Percentiles rank a stretch among this genome's conserved stretches.
phyloP scores from a whole-genome alignment of 495 filamentous ascomycete genomes.

The Lentithecium fluviatile region DNA sequence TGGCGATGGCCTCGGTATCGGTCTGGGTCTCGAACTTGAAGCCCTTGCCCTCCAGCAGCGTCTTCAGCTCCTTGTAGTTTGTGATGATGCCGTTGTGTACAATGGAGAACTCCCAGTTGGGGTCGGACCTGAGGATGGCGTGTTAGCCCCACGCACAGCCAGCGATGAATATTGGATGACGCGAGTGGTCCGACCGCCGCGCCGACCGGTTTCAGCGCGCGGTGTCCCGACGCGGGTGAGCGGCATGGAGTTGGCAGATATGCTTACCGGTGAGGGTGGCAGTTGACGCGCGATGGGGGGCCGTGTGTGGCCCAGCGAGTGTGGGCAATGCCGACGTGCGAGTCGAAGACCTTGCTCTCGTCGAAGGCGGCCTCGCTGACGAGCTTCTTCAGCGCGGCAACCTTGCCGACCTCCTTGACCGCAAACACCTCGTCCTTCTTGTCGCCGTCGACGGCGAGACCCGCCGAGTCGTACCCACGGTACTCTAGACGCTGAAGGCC shows the following conservation, averaged over 20 bases:
- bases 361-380: slow-evolving; percentile 81
- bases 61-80: slow-evolving; percentile 99
- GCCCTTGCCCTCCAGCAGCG: slow-evolving; percentile 86
- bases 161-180: slow-evolving; percentile 42
- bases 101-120: slow-evolving; percentile 91
- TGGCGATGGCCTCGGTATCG: slow-evolving; percentile 98
- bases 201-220: slow-evolving; percentile 27
- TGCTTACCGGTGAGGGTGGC: slow-evolving; percentile 92
- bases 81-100: slow-evolving; percentile 99
- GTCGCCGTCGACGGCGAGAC: slow-evolving; percentile 93
- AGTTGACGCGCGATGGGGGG: slow-evolving; percentile 87
- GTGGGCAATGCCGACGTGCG: slow-evolving; percentile 96
- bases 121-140: slow-evolving; percentile 59
- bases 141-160: slow-evolving; percentile 15
- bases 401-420: slow-evolving; percentile 99
- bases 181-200: not conserved
- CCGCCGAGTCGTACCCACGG: slow-evolving; percentile 95
- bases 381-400: slow-evolving; percentile 90
- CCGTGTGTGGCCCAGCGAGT: slow-evolving; percentile 99
- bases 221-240: slow-evolving; percentile 10
- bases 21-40: slow-evolving; percentile 99
- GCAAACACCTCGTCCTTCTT: slow-evolving; percentile 97
- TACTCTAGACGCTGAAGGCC: slow-evolving; percentile 88
- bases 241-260: not conserved
- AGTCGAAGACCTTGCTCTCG: slow-evolving; percentile 89